Percentiles rank a stretch among this genome's conserved stretches.
Evolutionary conservation across 805 yeast genomes (phyloP).

Genomic region (Suhomyces sp.): DNA sequence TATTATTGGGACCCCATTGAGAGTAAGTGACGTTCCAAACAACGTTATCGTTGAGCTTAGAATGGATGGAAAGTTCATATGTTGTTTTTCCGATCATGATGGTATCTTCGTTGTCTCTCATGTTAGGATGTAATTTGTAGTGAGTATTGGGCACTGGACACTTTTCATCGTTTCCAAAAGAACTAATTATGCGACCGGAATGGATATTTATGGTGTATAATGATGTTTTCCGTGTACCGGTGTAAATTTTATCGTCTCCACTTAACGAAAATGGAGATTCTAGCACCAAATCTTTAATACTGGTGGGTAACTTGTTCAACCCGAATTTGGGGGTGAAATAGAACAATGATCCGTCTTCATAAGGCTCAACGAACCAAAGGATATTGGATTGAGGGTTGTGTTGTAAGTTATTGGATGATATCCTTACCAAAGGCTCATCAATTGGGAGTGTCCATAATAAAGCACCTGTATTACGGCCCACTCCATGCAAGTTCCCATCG

Average conservation of each 20-base stretch:
- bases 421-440: constrained; percentile 59
- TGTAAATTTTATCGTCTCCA: constrained; percentile 79
- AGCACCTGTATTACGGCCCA: constrained; percentile 72
- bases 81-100: constrained; percentile 70
- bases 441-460: constrained; percentile 74
- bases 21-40: constrained; percentile 86
- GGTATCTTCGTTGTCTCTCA: constrained; percentile 31
- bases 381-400: constrained; percentile 26
- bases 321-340: constrained; percentile 77
- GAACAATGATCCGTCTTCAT: constrained; percentile 77
- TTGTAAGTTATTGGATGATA: constrained; percentile 24
- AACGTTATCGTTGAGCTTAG: constrained; percentile 53
- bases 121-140: constrained; percentile 11
- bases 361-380: constrained; percentile 90
- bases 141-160: constrained; percentile 37
- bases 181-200: constrained; percentile 70
- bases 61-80: constrained; percentile 73
- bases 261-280: constrained; percentile 82
- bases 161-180: constrained; percentile 53
- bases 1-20: constrained; percentile 88
- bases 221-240: constrained; percentile 78
- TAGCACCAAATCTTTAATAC: constrained; percentile 71
- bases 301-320: constrained; percentile 75
- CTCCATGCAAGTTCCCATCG: constrained; percentile 84
- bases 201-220: constrained; percentile 69